phyloP scores from a whole-genome alignment of 257 asterid species.

The Euphrasia confusa region DNA sequence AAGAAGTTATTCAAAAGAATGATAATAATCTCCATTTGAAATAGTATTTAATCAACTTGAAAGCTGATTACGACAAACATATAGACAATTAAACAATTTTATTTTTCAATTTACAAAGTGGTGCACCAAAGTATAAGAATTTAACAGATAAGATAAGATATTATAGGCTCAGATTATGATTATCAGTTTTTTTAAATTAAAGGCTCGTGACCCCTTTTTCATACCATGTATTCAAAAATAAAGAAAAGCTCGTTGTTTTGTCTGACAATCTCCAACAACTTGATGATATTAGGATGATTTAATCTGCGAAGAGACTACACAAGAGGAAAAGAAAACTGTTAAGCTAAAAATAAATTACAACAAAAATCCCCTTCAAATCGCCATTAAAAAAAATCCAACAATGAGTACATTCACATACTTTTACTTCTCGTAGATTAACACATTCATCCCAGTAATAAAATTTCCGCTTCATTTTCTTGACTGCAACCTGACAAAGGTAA shows the following conservation, averaged over 20 bases:
- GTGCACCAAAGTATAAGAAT: not conserved
- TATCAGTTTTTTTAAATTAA: not conserved
- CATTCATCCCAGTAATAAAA: slow-evolving; percentile 89
- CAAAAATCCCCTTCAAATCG: not conserved
- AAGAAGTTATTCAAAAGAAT: not conserved
- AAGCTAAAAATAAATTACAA: slow-evolving; percentile 17
- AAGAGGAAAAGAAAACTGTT: slow-evolving; percentile 20
- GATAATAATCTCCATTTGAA: not conserved
- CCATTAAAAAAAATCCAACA: not conserved
- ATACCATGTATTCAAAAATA: slow-evolving; percentile 94
- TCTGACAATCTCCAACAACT: slow-evolving; percentile 85
- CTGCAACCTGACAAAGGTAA: slow-evolving; percentile 65
- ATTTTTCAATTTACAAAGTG: not conserved
- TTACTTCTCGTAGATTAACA: slow-evolving; percentile 77
- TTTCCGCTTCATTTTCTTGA: slow-evolving; percentile 90
- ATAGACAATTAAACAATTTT: not conserved
- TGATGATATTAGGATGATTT: slow-evolving; percentile 83
- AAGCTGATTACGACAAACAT: slow-evolving; percentile 12
- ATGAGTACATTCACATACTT: slow-evolving; percentile 41
- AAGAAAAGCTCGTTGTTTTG: slow-evolving; percentile 92
- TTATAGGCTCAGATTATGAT: not conserved
- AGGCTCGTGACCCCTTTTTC: too few species aligned
- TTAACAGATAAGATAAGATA: too few species aligned
- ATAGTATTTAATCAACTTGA: not conserved
- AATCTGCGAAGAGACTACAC: slow-evolving; percentile 80